Evolutionary conservation across 495 filamentous ascomycete genomes (phyloP).

Genomic region (Letharia columbiana): DNA sequence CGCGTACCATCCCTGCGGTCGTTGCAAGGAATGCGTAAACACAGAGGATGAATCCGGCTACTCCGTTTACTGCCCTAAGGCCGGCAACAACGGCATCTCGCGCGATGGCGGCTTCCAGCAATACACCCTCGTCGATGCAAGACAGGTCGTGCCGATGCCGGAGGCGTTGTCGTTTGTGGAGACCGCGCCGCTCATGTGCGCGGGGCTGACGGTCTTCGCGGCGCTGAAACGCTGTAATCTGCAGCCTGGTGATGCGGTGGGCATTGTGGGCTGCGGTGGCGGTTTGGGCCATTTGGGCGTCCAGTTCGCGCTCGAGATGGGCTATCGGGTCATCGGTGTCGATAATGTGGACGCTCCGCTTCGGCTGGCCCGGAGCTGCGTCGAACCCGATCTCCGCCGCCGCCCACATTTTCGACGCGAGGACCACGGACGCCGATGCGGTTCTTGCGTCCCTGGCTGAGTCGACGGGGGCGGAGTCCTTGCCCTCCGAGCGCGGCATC

Average conservation of each 20-base stretch:
- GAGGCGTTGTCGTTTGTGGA: conserved; percentile 6
- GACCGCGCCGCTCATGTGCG: conserved; percentile 7
- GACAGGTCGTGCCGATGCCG: conserved; percentile 2
- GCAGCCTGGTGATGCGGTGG: neutral
- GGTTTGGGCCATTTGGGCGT: conserved; percentile 1
- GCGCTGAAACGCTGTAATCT: neutral
- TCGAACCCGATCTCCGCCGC: too few species aligned
- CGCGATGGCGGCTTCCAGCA: neutral
- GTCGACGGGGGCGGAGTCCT: neutral
- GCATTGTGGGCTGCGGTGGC: neutral
- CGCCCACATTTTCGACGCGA: neutral
- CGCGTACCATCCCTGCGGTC: conserved; percentile 2
- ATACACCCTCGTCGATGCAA: neutral
- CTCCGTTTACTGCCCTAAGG: conserved; percentile 1
- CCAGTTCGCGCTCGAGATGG: conserved; percentile 3
- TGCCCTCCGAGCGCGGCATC: neutral
- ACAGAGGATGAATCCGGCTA: neutral
- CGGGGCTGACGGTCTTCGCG: neutral
- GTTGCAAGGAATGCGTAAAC: neutral
- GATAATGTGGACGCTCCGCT: conserved; percentile 3
- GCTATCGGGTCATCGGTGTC: conserved; percentile 1
- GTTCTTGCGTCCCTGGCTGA: neutral
- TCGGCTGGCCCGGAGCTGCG: neutral
- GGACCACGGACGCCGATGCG: neutral
- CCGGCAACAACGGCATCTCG: neutral